A percentile compares a stretch with the other conserved stretches of the same genome.
Conservation (phyloP, 257 asterid species). For the Primulina eburnea region DNA sequence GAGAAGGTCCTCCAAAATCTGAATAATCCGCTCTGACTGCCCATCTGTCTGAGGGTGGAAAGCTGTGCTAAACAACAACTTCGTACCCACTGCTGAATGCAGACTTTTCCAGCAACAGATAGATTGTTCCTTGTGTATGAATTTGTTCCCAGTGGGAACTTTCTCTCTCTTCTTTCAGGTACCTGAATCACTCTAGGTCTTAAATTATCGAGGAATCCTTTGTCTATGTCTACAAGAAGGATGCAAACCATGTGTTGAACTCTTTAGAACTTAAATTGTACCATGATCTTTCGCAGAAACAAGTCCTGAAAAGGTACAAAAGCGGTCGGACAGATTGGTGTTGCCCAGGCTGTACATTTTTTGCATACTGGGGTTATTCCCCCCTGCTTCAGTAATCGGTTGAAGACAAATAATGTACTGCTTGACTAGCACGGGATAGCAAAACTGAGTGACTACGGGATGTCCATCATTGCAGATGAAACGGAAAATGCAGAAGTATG, state of each 20-base stretch:
- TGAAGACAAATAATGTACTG: constrained; percentile 73
- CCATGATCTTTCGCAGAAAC: constrained; percentile 46
- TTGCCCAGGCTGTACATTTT: constrained; percentile 89
- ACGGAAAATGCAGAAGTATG: constrained; percentile 54
- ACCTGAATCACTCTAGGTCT: constrained; percentile 7
- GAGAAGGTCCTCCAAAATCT: no score
- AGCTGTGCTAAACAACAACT: no score
- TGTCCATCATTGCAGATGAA: constrained; percentile 78
- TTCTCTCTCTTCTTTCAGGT: constrained; percentile 83
- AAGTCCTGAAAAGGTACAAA: constrained; percentile 58
- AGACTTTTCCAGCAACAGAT: no score
- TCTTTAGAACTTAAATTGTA: constrained; percentile 21
- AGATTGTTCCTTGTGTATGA: constrained; percentile 82
- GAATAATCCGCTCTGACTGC: no score
- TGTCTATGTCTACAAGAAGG: neutral
- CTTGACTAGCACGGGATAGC: constrained; percentile 82
- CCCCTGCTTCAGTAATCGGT: constrained; percentile 58
- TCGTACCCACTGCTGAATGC: no score
- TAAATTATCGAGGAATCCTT: neutral
- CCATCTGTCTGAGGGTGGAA: no score
- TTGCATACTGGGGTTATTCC: constrained; percentile 91
- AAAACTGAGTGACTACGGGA: constrained; percentile 90
- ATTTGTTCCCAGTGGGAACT: constrained; percentile 72
- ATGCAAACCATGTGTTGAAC: neutral
- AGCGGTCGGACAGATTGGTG: constrained; percentile 90